Evolutionary conservation across 495 filamentous ascomycete species (phyloP), one percentile per base, ranked within the genome.

Genomic region (Cryomyces minteri): DNA sequence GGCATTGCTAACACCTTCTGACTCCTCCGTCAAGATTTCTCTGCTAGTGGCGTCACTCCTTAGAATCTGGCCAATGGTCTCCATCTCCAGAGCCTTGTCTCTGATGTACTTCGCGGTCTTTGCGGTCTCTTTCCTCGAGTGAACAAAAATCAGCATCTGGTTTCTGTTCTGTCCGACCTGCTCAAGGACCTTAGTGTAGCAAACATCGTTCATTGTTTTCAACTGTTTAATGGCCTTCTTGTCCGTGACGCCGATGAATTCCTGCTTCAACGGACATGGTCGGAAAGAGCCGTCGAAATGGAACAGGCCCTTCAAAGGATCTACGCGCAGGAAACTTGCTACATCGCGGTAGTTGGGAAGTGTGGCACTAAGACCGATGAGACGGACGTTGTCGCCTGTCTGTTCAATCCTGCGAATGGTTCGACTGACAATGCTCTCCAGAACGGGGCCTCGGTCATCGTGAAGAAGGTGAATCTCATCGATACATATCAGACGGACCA

Each of bases 171-270:
- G 74, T 1, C 88, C 88, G 28, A 95, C 90, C 55, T 98, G 90
- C 60, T 99, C 90, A 49, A 99, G 73, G 14, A 96, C 88, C 58
- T 99, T 99, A 40, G 78, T 92, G 59, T 99, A 96, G 43, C 84
- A 93, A 34, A 99, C 86, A 54, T 99, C 90, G 50, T 99, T 99
- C 90, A 99, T 99, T 0, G 82, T 92, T 71, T 95, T 94, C 41
- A 99, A 68, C 63, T 99, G 90, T 64, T 95, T 99, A 67, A 96
- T 99, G 12, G 90, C 83, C 54, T 99, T 99, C 64, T 88, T 92
- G 49, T 99, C 90, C 0, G 86, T 94, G 32, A 99, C 80, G 43
- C 92, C 90, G 57, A 99, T 88, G 62, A 95, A 99, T 61, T 99
- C 90, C 56, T 99, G 90, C 51, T 78, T 82, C 48, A 99, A 59